These are phyloP conservation scores for Actinomortierella ambigua DNA, from an alignment of 371 early-diverging fungal species.

Conservation along the genomic window DNA sequence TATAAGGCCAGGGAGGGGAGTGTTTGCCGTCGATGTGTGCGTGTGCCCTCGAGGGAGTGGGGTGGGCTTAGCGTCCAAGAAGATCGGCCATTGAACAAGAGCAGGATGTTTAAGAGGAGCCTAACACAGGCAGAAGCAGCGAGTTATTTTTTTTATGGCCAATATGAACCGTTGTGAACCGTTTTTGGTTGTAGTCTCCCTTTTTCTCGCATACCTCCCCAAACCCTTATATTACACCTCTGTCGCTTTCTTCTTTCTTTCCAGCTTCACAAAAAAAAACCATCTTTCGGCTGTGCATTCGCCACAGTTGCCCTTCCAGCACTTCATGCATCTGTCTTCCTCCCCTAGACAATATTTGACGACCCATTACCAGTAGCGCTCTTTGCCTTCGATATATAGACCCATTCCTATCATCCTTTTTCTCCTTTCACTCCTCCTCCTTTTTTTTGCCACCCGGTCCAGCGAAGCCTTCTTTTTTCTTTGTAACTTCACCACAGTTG, in stretches of 20 bases:
- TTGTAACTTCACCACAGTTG: not conserved
- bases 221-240: constrained; percentile 1
- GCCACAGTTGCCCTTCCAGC: constrained; percentile 1
- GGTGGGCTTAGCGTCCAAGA: too few relatives aligned
- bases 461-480: too few relatives aligned
- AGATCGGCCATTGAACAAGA: too few relatives aligned
- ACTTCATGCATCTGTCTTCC: not conserved
- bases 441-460: too few relatives aligned
- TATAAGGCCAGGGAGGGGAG: too few relatives aligned
- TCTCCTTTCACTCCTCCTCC: not conserved
- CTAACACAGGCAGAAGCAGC: too few relatives aligned
- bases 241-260: not conserved
- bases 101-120: too few relatives aligned
- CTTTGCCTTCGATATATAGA: not conserved
- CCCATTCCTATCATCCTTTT: constrained; percentile 1
- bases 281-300: not conserved
- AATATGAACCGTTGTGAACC: too few relatives aligned
- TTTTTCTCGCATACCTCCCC: not conserved
- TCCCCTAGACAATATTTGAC: not conserved
- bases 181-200: not conserved
- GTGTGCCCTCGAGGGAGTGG: not conserved
- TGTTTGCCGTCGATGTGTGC: too few relatives aligned
- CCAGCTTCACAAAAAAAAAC: not conserved
- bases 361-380: not conserved
- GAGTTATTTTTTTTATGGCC: too few relatives aligned